Conservation (phyloP, 352 stramenopile species). For the Globisporangium heterothallicum region DNA sequence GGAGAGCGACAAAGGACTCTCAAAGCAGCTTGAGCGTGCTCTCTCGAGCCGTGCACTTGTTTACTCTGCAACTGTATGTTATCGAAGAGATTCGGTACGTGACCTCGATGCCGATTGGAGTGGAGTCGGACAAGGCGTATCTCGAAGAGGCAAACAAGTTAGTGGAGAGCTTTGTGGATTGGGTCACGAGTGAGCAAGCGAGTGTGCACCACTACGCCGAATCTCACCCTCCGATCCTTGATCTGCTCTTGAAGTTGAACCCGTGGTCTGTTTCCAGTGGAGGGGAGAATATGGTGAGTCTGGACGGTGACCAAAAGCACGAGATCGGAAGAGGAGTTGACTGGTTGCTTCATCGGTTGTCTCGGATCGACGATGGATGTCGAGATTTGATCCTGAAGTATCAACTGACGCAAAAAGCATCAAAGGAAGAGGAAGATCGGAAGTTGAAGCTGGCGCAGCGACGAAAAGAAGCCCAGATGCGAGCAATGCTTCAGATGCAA, state of each 20-base stretch:
- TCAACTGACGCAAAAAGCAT: constrained; percentile 52
- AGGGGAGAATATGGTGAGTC: constrained; percentile 45
- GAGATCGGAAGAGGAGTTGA: constrained; percentile 75
- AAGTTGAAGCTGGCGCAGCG: constrained; percentile 53
- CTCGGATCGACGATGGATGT: constrained; percentile 40
- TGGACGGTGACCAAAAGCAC: constrained; percentile 81
- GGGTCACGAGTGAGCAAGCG: constrained; percentile 44
- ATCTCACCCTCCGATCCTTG: constrained; percentile 34
- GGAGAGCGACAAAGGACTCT: constrained; percentile 47
- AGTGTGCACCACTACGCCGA: constrained; percentile 24
- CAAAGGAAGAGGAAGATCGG: constrained; percentile 60
- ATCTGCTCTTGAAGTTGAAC: constrained; percentile 68
- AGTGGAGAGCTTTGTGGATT: constrained; percentile 50
- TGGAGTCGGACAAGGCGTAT: constrained; percentile 38
- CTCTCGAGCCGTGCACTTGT: constrained; percentile 67
- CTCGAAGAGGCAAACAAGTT: constrained; percentile 35
- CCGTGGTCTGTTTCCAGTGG: constrained; percentile 57
- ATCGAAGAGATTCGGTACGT: constrained; percentile 71
- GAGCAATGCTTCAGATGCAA: constrained; percentile 75
- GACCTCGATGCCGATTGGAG: constrained; percentile 36
- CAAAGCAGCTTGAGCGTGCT: constrained; percentile 61
- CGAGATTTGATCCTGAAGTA: constrained; percentile 44
- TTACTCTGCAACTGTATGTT: constrained; percentile 81
- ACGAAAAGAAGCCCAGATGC: constrained; percentile 69
- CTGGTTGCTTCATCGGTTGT: constrained; percentile 68